phyloP scores from a whole-genome alignment of 768 basidiomycete species.

The Phylloporus sp. region DNA sequence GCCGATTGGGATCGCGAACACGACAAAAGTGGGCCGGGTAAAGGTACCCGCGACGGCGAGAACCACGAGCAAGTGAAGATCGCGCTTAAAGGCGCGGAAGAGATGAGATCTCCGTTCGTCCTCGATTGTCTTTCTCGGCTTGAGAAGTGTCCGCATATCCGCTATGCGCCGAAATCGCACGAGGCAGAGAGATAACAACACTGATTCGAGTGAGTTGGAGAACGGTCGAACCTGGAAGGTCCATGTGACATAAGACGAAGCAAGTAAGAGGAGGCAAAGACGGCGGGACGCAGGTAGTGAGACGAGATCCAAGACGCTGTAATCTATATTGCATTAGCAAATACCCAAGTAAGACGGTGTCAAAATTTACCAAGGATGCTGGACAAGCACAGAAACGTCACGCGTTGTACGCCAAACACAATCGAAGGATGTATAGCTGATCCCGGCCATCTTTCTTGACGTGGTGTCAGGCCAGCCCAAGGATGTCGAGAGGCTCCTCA shows the following conservation, averaged over 20 bases:
- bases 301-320: slow-evolving; percentile 21
- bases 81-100: slow-evolving; percentile 2
- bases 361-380: slow-evolving; percentile 30
- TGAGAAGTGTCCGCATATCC: background rate
- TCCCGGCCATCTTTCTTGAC: slow-evolving; percentile 10
- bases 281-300: slow-evolving; percentile 15
- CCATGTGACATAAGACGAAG: slow-evolving; percentile 34
- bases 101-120: background rate
- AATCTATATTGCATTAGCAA: slow-evolving; percentile 20
- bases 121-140: background rate
- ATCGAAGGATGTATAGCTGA: slow-evolving; percentile 4
- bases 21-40: slow-evolving; percentile 35
- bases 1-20: slow-evolving; percentile 31
- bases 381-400: slow-evolving; percentile 30
- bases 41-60: slow-evolving; percentile 31
- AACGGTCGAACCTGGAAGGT: slow-evolving; percentile 40
- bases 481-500: slow-evolving; percentile 15
- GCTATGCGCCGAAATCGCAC: slow-evolving; percentile 21
- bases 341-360: background rate
- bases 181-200: slow-evolving; percentile 30
- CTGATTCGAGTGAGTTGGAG: slow-evolving; percentile 36
- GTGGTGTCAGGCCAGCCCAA: slow-evolving; percentile 3
- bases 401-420: slow-evolving; percentile 31
- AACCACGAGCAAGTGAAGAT: slow-evolving; percentile 25
- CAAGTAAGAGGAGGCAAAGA: slow-evolving; percentile 27